Conservation (phyloP, 768 basidiomycete species). For the Termitomyces sp. region DNA sequence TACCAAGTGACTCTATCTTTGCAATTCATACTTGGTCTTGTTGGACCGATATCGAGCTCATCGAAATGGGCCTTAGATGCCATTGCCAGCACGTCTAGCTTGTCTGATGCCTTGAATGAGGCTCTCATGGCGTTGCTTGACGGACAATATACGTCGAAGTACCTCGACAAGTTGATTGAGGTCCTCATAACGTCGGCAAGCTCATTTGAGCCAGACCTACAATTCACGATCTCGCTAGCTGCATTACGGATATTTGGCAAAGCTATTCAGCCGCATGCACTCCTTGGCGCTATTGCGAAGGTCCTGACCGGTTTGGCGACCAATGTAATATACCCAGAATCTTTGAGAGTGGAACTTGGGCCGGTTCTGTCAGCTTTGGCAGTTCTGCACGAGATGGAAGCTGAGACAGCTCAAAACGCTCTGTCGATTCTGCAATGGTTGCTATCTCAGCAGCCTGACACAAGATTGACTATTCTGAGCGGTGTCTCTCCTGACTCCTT, state of each 20-base stretch:
- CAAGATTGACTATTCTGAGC: constrained; percentile 40
- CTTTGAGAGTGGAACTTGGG: constrained; percentile 30
- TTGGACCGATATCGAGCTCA: constrained; percentile 30
- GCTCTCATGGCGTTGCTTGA: constrained; percentile 45
- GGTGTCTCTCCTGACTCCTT: constrained; percentile 46
- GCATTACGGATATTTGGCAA: constrained; percentile 26
- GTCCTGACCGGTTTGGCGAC: constrained; percentile 21
- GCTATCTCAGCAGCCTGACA: constrained; percentile 35
- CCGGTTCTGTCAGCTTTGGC: constrained; percentile 25
- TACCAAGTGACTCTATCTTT: constrained; percentile 47
- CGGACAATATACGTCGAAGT: constrained; percentile 37
- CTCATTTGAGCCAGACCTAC: constrained; percentile 25
- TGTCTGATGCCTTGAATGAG: constrained; percentile 32
- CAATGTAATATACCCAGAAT: constrained; percentile 19
- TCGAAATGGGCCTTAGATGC: constrained; percentile 39
- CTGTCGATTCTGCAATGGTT: constrained; percentile 55
- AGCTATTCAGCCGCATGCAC: background rate
- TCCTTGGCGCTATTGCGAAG: constrained; percentile 18
- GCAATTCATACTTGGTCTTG: constrained; percentile 42
- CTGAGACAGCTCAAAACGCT: constrained; percentile 31
- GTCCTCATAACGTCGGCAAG: constrained; percentile 20
- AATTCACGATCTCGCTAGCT: constrained; percentile 26
- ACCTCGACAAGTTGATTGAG: constrained; percentile 36
- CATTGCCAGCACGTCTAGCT: constrained; percentile 38
- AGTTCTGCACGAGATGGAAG: constrained; percentile 23